Base-by-base conservation (phyloP, 1,284 basidiomycete genomes). In the Taiwanofungus camphoratus region DNA sequence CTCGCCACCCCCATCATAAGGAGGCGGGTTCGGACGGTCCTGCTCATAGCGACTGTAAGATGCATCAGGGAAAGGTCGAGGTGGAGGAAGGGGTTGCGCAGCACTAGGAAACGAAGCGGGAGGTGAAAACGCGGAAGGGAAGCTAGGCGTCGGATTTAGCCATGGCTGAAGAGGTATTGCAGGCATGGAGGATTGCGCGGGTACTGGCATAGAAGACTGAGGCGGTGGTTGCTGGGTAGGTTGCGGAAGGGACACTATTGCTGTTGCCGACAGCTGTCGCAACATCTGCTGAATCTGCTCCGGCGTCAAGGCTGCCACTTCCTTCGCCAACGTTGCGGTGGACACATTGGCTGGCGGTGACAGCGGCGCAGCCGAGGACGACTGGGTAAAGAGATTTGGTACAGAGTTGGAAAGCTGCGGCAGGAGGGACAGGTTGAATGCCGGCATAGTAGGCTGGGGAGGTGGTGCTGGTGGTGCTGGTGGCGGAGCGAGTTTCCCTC, bases 251-350 rank as follows among this genome's bases (percentile, higher is more conserved):
- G 41, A 11, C 33, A 35, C 16, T n/a, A 38, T 35, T n/a, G 44
- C 39, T 11, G 47, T 44, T 23, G 46, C 52, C 26, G 58, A 58
- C 16, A 81, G 60, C 0, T 75, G 65, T 30, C 70, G 70, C 20
- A 82, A 58, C 56, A 82, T 70, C 19, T 68, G 61, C 44, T 78
- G 74, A 19, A 82, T 72, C 56, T 82, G 79, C 42, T 79, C 79
- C 0, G 76, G 78, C 1, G 78, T 79, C 20, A 81, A 65, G 6
- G 76, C 66, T 1, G 77, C 74, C 5, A 81, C 70, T 53, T 76
- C 72, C 5, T 69, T 66, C 16, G 69, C 70, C 19, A 74, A 54
- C 24, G 51, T 37, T 8, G 45, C 30, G 19, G 35, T 36, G 3
- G 40, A 21, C 9, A 44, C 20, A n/a, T 46, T 19, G 21, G 34